Percentiles rank a stretch among this genome's conserved stretches.
Conservation (phyloP, 345 rosid species). For the Turritis glabra region DNA sequence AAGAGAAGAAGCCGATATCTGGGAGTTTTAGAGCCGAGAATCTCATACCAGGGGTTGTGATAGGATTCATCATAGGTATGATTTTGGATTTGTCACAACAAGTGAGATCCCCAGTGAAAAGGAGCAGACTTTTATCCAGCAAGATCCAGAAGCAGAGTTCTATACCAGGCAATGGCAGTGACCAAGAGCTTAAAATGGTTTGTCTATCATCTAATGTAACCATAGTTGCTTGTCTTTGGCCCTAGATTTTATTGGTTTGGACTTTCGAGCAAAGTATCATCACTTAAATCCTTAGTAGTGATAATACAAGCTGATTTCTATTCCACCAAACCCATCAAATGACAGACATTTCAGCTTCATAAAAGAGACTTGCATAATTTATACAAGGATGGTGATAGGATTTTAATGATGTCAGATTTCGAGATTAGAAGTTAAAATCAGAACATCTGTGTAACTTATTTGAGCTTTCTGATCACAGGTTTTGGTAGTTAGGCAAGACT, state of each 20-base stretch:
- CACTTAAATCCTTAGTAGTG: neutral
- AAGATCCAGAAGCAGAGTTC: constrained; percentile 50
- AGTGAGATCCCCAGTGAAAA: constrained; percentile 42
- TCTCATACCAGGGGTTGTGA: constrained; percentile 74
- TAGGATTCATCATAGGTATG: constrained; percentile 85
- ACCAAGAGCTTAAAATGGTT: constrained; percentile 83
- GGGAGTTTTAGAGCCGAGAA: constrained; percentile 77
- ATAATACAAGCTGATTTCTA: neutral
- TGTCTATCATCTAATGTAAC: neutral
- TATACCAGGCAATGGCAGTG: constrained; percentile 44
- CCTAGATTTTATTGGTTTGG: constrained; percentile 15
- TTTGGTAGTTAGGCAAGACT: constrained; percentile 87
- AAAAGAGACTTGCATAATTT: neutral
- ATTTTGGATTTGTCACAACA: constrained; percentile 70
- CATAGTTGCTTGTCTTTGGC: neutral
- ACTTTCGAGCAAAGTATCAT: neutral
- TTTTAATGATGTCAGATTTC: constrained; percentile 11
- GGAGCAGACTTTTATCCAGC: constrained; percentile 60
- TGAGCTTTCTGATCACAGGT: constrained; percentile 55
- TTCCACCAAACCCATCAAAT: neutral
- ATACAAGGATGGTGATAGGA: neutral
- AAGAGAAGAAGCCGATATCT: constrained; percentile 52
- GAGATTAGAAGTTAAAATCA: neutral
- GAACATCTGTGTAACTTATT: constrained; percentile 8
- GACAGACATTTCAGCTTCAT: neutral